Base-by-base conservation (phyloP, 2,329 filamentous ascomycete genomes). In the Fusarium nisikadoi region DNA sequence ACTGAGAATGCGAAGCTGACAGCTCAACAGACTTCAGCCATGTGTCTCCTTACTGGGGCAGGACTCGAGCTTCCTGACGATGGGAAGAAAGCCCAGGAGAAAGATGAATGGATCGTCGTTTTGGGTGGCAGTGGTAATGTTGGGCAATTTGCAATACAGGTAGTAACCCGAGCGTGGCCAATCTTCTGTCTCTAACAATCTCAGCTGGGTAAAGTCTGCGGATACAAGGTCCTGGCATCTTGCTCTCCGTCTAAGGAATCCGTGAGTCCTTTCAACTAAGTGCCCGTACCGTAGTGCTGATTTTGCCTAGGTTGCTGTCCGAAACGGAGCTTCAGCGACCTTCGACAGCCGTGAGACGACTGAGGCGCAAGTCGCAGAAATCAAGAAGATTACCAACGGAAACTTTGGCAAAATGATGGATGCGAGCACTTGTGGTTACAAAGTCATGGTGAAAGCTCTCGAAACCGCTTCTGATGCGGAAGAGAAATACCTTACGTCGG, bases 151-250 rank as follows among this genome's bases (percentile, higher is more conserved):
- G 79, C 74, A 5, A 75, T 81, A 4, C 80, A 82, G 68, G 75
- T 70, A 59, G 27, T n/a, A 35, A 16, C 10, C 29, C 11, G 27
- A 13, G 8, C 13, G 4, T 3, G 4, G 2, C 8, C n/a, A 36
- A 33, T 8, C 3, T 14, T 19, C n/a, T 5, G 16, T 20, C 13
- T 14, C 47, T 66, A 39, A 65, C 11, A 25, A 9, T 19, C 8
- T 52, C 20, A 83, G 81, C 64, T 83, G 31, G 78, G 77, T 11
- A 79, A 77, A 29, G 49, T 80, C 13, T 79, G 78, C 42, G 81
- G 81, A 14, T 82, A 79, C 66, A 81, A 81, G 49, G 79, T 84
- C 6, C 75, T 82, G 4, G 79, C 80, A 3, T 80, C 80, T 6
- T 82, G 79, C 52, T 83, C 81, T 2, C 74, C 78, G 8, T 74